A percentile compares a stretch with the other conserved stretches of the same genome.
These are phyloP conservation scores for Medicago ruthenica DNA, from an alignment of 306 rosid genomes.

Conservation along the genomic window DNA sequence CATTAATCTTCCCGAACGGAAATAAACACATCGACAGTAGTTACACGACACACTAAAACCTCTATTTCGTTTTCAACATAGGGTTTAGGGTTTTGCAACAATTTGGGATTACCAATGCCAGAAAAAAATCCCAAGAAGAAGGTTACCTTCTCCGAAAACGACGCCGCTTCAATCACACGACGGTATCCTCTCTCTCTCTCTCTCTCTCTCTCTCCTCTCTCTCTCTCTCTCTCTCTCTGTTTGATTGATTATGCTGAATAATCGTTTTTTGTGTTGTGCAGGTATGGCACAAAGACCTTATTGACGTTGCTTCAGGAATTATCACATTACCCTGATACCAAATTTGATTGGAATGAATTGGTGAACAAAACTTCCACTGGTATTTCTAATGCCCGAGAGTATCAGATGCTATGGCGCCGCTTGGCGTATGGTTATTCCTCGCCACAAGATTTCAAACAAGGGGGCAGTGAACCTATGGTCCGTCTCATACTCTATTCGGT, in stretches of 20 bases:
- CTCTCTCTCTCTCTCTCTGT: background rate
- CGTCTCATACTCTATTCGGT: background rate
- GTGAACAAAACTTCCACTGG: slow-evolving; percentile 79
- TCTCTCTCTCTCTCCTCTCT: background rate
- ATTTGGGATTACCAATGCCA: slow-evolving; percentile 46
- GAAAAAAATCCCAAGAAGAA: slow-evolving; percentile 50
- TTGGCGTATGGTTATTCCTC: slow-evolving; percentile 69
- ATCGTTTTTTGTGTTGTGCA: slow-evolving; percentile 24
- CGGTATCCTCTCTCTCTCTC: slow-evolving; percentile 47
- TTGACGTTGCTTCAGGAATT: slow-evolving; percentile 78
- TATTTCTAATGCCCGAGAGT: slow-evolving; percentile 80
- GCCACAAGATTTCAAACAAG: slow-evolving; percentile 46
- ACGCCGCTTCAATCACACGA: slow-evolving; percentile 53
- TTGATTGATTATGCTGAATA: background rate
- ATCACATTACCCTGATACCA: slow-evolving; percentile 46
- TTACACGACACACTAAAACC: too few species aligned
- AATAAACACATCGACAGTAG: too few species aligned
- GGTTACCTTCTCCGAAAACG: slow-evolving; percentile 58
- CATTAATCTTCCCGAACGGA: too few species aligned
- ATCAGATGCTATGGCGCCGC: slow-evolving; percentile 95
- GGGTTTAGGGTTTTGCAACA: slow-evolving; percentile 34
- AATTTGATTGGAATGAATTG: slow-evolving; percentile 82
- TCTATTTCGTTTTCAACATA: background rate
- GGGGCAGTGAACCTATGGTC: slow-evolving; percentile 63
- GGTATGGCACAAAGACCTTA: slow-evolving; percentile 65